A percentile compares a stretch with the other conserved stretches of the same genome.
These are phyloP conservation scores for Haematococcus lacustris DNA, from an alignment of 139 green algal genomes.

Conservation along the genomic window DNA sequence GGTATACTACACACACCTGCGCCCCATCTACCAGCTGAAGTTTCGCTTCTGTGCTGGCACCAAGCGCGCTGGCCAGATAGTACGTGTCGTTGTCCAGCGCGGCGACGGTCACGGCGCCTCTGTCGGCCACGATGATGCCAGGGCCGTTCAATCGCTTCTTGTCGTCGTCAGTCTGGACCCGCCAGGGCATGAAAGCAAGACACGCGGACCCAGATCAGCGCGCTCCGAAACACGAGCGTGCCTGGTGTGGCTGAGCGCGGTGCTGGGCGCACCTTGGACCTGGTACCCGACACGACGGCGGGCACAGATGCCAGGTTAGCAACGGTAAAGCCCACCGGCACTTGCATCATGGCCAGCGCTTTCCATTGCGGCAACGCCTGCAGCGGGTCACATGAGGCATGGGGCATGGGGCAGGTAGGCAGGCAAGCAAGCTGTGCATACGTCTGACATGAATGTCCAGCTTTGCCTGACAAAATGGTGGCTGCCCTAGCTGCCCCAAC, in stretches of 20 bases:
- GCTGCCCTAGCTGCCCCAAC: no score
- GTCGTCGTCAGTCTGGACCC: conserved; percentile 52
- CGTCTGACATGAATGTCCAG: no score
- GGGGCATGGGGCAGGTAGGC: not conserved
- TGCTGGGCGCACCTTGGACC: conserved; percentile 32
- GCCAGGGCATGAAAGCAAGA: not conserved
- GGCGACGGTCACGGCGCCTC: not conserved
- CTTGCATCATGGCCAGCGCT: conserved; percentile 42
- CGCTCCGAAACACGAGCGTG: not conserved
- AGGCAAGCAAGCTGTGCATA: not conserved
- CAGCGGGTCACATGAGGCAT: not conserved
- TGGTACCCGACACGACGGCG: conserved; percentile 20
- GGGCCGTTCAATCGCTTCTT: conserved; percentile 36
- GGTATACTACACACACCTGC: not conserved
- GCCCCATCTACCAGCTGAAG: not conserved
- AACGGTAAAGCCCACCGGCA: conserved; percentile 52
- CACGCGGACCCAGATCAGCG: not conserved
- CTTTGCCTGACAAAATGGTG: no score
- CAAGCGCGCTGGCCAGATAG: not conserved
- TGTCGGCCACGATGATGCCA: conserved; percentile 62
- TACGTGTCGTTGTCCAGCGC: not conserved
- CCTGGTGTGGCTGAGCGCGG: not conserved
- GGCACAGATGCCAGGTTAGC: conserved; percentile 42
- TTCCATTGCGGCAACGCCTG: conserved; percentile 65
- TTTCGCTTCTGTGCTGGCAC: not conserved